Evolutionary conservation across 208 protist genomes (phyloP), one percentile per base, ranked within the genome.

Genomic region (Leishmania major): DNA sequence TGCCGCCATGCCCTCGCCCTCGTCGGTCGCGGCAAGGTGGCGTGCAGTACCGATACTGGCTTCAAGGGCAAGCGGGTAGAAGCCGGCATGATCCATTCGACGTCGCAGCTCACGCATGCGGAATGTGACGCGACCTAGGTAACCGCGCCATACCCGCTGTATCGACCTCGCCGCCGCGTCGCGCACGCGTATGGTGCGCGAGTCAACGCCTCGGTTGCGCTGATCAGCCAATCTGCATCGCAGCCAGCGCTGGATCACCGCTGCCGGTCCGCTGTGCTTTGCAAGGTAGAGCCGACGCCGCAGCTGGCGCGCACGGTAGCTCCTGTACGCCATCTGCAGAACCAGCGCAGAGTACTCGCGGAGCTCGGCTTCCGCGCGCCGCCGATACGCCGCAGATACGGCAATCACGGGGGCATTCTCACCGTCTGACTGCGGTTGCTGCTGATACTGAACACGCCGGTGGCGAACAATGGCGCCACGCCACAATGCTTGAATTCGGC

Each of bases 91-190:
- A 22, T 89, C 81, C 70, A 87, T 80, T 60, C 84, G 84, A 17
- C 62, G 78, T 51, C 73, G 81, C 81, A 89, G 84, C 78, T 80
- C 82, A 19, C 75, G 85, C 71, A 97, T 92, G 79, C 84, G 87
- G 60, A 83, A 87, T 17, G 69, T 51, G 25, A 97, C 49, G 0
- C 90, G 88, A 0, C 57, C 82, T 15, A 82, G 64, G 81, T 92
- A 92, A n/a, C 85, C 89, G 5, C 92, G 85, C 93, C 94, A 97
- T 28, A 88, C 74, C 2, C 84, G 57, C 84, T 97, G 94, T 53
- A 97, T 92, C 6, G 77, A 8, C 19, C 87, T 3, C 13, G 93
- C 90, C n/a, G 90, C 90, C 17, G 81, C 75, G 25, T 90, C 35
- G 35, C 78, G 88, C 31, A 40, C 45, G 45, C 75, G 77, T 47